phyloP scores from a whole-genome alignment of 2,329 filamentous ascomycete genomes.

The Hypoxylon sp. region DNA sequence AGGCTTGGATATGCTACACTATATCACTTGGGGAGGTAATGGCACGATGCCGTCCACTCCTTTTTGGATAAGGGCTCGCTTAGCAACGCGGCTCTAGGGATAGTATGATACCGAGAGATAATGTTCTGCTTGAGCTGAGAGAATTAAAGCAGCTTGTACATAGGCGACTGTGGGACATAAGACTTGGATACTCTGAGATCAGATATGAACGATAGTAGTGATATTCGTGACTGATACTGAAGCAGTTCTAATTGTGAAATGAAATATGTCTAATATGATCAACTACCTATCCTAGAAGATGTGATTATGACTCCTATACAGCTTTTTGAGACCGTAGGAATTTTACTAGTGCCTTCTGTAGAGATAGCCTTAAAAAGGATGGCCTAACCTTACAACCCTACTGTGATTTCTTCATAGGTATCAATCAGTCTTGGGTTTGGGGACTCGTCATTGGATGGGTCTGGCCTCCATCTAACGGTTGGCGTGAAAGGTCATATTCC shows the following conservation, averaged over 20 bases:
- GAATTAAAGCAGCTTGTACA: constrained; percentile 32
- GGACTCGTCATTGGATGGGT: no score
- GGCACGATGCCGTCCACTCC: constrained; percentile 45
- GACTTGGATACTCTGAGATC: not conserved
- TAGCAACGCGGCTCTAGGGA: not conserved
- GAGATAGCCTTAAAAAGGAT: no score
- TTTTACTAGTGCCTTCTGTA: no score
- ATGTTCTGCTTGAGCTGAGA: constrained; percentile 16
- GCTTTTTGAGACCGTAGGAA: no score
- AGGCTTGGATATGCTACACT: constrained; percentile 4
- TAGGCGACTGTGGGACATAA: constrained; percentile 21
- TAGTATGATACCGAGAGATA: not conserved
- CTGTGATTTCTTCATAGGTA: no score
- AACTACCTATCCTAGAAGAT: not conserved
- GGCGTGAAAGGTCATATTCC: no score
- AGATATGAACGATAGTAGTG: not conserved
- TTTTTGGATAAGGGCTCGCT: constrained; percentile 24
- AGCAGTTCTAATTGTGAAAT: not conserved
- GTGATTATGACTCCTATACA: no score
- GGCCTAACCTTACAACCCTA: no score
- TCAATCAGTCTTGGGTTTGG: no score
- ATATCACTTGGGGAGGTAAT: constrained; percentile 41
- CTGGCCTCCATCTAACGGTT: no score
- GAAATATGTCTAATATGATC: not conserved
- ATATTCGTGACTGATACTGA: not conserved